These are phyloP conservation scores for Avena atlantica DNA, from an alignment of 176 grass and related monocot species.

Conservation along the genomic window DNA sequence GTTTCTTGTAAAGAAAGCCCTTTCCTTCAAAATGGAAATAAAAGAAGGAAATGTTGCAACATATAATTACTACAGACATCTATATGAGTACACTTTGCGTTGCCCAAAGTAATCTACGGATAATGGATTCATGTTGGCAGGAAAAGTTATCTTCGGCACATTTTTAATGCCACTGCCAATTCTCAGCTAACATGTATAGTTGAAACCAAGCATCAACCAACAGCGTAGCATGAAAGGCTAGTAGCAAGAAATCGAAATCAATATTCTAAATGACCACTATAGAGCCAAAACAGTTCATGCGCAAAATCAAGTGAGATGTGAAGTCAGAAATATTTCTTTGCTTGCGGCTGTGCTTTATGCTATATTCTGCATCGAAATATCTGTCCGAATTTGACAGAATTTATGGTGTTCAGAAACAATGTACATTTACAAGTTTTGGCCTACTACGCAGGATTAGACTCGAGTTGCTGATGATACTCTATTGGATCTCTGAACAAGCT, in stretches of 20 bases:
- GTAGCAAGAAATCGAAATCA: not conserved
- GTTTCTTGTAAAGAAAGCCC: too few species aligned
- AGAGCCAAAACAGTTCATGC: not conserved
- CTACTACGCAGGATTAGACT: constrained; percentile 25
- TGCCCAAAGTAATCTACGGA: not conserved
- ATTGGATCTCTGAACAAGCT: constrained; percentile 36
- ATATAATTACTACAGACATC: too few species aligned
- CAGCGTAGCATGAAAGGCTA: not conserved
- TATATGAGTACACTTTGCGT: not conserved
- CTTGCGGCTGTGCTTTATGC: not conserved
- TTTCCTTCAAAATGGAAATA: too few species aligned
- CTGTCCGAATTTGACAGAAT: constrained; percentile 39
- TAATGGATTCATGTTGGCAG: not conserved
- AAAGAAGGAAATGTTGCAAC: too few species aligned
- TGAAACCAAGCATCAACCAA: not conserved
- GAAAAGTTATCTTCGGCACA: not conserved
- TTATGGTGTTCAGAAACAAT: constrained; percentile 33
- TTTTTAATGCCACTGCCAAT: not conserved
- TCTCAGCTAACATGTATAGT: not conserved
- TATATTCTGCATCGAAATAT: constrained; percentile 3
- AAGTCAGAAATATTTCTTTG: not conserved
- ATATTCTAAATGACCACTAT: not conserved
- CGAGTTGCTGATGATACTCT: constrained; percentile 2
- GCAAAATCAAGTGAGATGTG: constrained; percentile 6
- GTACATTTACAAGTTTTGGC: constrained; percentile 37